These are phyloP conservation scores for Davidsoniella neocaledoniae DNA, from an alignment of 2,329 filamentous ascomycete species.

Conservation along the genomic window DNA sequence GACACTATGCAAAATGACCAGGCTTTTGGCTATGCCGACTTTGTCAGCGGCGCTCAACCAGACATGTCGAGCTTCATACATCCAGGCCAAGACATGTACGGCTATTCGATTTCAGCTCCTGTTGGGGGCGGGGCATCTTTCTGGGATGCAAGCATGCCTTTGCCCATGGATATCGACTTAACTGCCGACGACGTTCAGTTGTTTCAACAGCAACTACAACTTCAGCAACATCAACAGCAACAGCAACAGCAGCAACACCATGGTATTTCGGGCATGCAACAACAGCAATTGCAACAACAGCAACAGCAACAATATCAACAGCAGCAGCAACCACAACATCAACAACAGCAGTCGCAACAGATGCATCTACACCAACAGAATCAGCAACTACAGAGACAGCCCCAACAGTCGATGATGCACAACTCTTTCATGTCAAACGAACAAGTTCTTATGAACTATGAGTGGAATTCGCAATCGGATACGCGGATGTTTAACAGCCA, in stretches of 20 bases:
- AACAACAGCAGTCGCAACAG: constrained; percentile 6
- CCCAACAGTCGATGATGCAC: not conserved
- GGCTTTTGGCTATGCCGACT: constrained; percentile 34
- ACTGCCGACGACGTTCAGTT: constrained; percentile 25
- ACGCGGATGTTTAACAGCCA: constrained; percentile 11
- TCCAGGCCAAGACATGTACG: constrained; percentile 37
- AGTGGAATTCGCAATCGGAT: constrained; percentile 4
- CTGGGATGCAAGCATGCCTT: constrained; percentile 34
- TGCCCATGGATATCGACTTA: constrained; percentile 44
- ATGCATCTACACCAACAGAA: constrained; percentile 1
- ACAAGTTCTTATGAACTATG: not conserved
- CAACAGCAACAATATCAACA: constrained; percentile 17
- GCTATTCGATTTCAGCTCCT: constrained; percentile 43
- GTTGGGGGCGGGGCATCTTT: constrained; percentile 34
- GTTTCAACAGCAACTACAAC: constrained; percentile 21
- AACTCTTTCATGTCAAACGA: not conserved
- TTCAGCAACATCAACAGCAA: constrained; percentile 16
- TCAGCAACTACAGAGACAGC: constrained; percentile 9
- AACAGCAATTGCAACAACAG: constrained; percentile 14
- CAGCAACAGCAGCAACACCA: constrained; percentile 13
- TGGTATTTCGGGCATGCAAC: constrained; percentile 6
- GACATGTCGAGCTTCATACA: constrained; percentile 31
- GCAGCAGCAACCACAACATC: constrained; percentile 11
- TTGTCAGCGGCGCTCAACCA: constrained; percentile 30
- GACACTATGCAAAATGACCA: constrained; percentile 41